A percentile compares a stretch with the other conserved stretches of the same genome.
Evolutionary conservation across 2,329 filamentous ascomycete species (phyloP).

Genomic region (Colletotrichum sp.): DNA sequence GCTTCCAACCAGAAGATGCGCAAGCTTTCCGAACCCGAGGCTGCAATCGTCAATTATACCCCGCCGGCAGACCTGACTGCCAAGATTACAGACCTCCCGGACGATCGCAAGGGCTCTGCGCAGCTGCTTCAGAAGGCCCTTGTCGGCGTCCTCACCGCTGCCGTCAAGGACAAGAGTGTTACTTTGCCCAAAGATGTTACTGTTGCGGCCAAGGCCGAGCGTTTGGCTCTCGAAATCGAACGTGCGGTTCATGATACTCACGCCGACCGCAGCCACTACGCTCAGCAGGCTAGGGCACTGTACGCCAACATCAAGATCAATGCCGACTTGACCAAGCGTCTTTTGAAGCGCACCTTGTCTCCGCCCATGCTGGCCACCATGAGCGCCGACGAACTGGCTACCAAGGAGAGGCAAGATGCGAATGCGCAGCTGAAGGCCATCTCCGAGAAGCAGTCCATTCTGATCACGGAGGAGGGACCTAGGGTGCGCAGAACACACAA

Average conservation of each 20-base stretch:
- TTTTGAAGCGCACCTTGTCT: constrained; percentile 75
- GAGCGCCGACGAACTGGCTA: constrained; percentile 89
- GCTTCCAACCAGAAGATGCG: constrained; percentile 53
- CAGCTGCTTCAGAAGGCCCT: constrained; percentile 75
- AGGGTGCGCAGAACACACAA: constrained; percentile 91
- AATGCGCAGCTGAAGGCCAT: constrained; percentile 79
- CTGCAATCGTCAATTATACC: constrained; percentile 45
- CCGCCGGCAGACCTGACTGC: constrained; percentile 57
- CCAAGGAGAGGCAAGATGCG: constrained; percentile 83
- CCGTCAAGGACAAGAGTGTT: constrained; percentile 70
- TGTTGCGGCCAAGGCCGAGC: constrained; percentile 68
- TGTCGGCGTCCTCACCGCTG: constrained; percentile 65
- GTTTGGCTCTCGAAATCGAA: constrained; percentile 81
- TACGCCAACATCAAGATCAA: constrained; percentile 91
- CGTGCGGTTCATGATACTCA: constrained; percentile 67
- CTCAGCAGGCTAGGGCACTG: constrained; percentile 74
- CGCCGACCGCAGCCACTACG: constrained; percentile 56
- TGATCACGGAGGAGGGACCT: constrained; percentile 77
- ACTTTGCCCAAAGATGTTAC: constrained; percentile 67
- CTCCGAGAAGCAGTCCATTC: constrained; percentile 83
- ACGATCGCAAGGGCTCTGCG: constrained; percentile 71
- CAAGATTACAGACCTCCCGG: constrained; percentile 61
- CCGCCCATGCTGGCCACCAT: constrained; percentile 84
- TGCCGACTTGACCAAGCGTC: constrained; percentile 73
- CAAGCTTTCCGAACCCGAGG: constrained; percentile 58